Percentiles rank a stretch among this genome's conserved stretches.
Conservation (phyloP, 768 basidiomycete genomes). For the Rhizopogon salebrosus region DNA sequence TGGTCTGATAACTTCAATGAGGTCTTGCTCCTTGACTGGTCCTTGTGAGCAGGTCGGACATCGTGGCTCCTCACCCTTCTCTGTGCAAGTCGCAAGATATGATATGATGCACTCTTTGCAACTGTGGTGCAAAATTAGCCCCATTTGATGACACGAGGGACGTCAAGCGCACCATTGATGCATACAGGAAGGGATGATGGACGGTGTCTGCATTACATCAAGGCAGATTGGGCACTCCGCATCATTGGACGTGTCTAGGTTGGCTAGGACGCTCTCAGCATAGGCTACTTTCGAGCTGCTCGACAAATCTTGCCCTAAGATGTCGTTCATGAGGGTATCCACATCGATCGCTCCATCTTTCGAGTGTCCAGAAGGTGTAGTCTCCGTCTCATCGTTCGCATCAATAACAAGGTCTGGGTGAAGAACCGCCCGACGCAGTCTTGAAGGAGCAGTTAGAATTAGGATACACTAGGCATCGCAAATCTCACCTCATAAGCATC, state of each 20-base stretch:
- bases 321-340: slow-evolving; percentile 52
- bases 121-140: slow-evolving; percentile 30
- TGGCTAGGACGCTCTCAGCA: slow-evolving; percentile 60
- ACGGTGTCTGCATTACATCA: slow-evolving; percentile 67
- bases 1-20: slow-evolving; percentile 55
- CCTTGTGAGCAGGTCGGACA: slow-evolving; percentile 80
- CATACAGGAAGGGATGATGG: slow-evolving; percentile 70
- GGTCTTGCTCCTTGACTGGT: slow-evolving; percentile 58
- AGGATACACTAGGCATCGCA: neutral
- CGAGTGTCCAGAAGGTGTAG: slow-evolving; percentile 26
- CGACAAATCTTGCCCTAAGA: slow-evolving; percentile 33
- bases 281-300: slow-evolving; percentile 37
- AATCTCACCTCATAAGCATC: slow-evolving; percentile 83
- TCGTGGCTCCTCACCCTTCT: slow-evolving; percentile 60
- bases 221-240: slow-evolving; percentile 82
- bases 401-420: slow-evolving; percentile 82
- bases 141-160: neutral
- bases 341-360: slow-evolving; percentile 45
- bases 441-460: slow-evolving; percentile 23
- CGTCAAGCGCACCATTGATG: slow-evolving; percentile 57
- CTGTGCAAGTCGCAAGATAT: slow-evolving; percentile 63
- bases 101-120: slow-evolving; percentile 89
- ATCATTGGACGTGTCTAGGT: slow-evolving; percentile 41
- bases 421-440: slow-evolving; percentile 86
- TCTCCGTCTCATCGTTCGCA: slow-evolving; percentile 35